A percentile compares a stretch with the other conserved stretches of the same genome.
Conservation (phyloP, 257 asterid species). For the Phtheirospermum japonicum region DNA sequence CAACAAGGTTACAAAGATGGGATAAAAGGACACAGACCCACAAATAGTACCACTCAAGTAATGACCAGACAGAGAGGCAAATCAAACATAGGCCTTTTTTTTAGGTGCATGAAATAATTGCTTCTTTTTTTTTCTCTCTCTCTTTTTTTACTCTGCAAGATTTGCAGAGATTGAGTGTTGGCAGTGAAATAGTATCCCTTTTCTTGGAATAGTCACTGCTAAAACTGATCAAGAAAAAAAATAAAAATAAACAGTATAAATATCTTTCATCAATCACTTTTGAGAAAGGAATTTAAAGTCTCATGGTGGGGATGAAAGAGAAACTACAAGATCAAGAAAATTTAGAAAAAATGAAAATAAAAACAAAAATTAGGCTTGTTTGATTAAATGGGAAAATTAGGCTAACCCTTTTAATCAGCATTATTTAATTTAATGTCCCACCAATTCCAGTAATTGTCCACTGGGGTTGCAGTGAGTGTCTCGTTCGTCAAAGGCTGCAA, state of each 20-base stretch:
- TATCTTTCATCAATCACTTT: slow-evolving; percentile 37
- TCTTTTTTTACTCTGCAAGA: slow-evolving; percentile 28
- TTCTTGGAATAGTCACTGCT: slow-evolving; percentile 25
- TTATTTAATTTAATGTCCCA: slow-evolving; percentile 31
- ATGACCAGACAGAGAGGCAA: slow-evolving; percentile 24
- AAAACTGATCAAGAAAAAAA: slow-evolving; percentile 39
- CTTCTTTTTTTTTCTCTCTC: neutral
- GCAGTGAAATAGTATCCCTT: slow-evolving; percentile 38
- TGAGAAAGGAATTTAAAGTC: slow-evolving; percentile 32
- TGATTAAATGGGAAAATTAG: slow-evolving; percentile 16
- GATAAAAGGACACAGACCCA: slow-evolving; percentile 37
- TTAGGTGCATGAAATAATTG: slow-evolving; percentile 28
- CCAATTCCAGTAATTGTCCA: slow-evolving; percentile 37
- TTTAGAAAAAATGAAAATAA: slow-evolving; percentile 17
- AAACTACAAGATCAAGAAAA: neutral
- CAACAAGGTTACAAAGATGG: slow-evolving; percentile 23
- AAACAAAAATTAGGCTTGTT: neutral
- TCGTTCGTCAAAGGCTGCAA: slow-evolving; percentile 36
- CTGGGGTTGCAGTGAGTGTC: slow-evolving; percentile 27
- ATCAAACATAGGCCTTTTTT: slow-evolving; percentile 22
- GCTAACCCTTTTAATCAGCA: slow-evolving; percentile 12
- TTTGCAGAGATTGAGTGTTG: slow-evolving; percentile 32
- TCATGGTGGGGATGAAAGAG: slow-evolving; percentile 32
- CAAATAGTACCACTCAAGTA: slow-evolving; percentile 27
- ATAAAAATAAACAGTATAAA: neutral